Evolutionary conservation across 2,329 filamentous ascomycete genomes (phyloP).

Genomic region (Exophiala alcalophila): DNA sequence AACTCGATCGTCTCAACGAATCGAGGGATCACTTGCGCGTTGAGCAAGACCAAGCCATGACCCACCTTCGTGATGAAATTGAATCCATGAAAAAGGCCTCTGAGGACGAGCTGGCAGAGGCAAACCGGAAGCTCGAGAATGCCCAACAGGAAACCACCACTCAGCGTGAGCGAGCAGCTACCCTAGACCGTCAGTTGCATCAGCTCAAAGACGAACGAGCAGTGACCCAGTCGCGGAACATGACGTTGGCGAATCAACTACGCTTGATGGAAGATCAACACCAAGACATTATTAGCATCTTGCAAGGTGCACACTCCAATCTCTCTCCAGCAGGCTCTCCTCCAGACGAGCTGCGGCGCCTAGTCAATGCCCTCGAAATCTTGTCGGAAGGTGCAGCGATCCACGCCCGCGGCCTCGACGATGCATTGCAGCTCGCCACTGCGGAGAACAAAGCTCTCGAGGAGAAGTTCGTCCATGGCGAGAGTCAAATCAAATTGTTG

Average conservation of each 20-base stretch:
- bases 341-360: conserved; percentile 56
- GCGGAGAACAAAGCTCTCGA: conserved; percentile 63
- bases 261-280: conserved; percentile 52
- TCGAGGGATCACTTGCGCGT: conserved; percentile 79
- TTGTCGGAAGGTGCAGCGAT: conserved; percentile 58
- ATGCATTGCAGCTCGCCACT: conserved; percentile 58
- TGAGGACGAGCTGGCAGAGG: conserved; percentile 42
- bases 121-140: conserved; percentile 53
- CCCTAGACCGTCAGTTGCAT: conserved; percentile 58
- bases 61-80: conserved; percentile 67
- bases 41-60: conserved; percentile 65
- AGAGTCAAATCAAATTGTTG: conserved; percentile 55
- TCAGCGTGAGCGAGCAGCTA: conserved; percentile 59
- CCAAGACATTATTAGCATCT: conserved; percentile 51
- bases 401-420: conserved; percentile 60
- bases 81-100: conserved; percentile 41
- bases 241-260: conserved; percentile 51
- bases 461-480: conserved; percentile 54
- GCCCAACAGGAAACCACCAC: conserved; percentile 61
- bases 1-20: conserved; percentile 79
- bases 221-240: conserved; percentile 39
- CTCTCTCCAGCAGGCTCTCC: conserved; percentile 53
- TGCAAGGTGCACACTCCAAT: conserved; percentile 60
- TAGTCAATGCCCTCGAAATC: conserved; percentile 60
- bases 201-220: conserved; percentile 51